Evolutionary conservation across 169 alveolate genomes (phyloP), one percentile per base, ranked within the genome.

Genomic region (Theileria orientalis): DNA sequence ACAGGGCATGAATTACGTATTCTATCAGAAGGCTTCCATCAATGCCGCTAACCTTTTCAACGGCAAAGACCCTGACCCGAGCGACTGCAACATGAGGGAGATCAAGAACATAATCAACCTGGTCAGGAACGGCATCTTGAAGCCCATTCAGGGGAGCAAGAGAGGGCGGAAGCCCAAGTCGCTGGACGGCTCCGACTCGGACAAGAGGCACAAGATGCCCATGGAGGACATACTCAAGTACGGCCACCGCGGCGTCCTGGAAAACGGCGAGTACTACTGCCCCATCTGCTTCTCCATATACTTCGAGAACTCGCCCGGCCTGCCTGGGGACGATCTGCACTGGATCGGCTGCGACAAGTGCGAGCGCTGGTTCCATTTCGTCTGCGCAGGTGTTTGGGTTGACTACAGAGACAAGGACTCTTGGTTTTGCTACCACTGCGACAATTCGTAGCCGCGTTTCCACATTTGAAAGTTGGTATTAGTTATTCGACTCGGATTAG

Each of bases 261-360:
- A 72, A 37, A 78, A 80, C 37, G 93, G 86, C 11, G 90, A 84
- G 59, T 84, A 69, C 59, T 88, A 67, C 59, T 88, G 93, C 30
- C 93, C 93, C 14, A 82, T 88, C 19, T 88, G 93, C 59, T 84
- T 84, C 63, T 84, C 82, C 41, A 67, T 83, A 32, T 88, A 88
- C 67, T 87, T 82, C 67, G 93, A 88, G 74, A 75, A 77, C 41
- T 76, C 90, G 72, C 92, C 90, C 25, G 93, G 93, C 13, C 63
- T 87, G 57, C 93, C 93, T 23, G 93, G 92, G n/a, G 93, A 88
- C 63, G 93, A 87, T 8, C 76, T 88, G 54, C 90, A 88, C 47
- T 88, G 93, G 93, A 88, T 88, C 30, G 93, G 93, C 30, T 88
- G 93, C 76, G 93, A 88, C 77, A 83, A 83, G 69, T 88, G 93